Conservation (phyloP, 2,329 filamentous ascomycete species). For the Hysterium pulicare region DNA sequence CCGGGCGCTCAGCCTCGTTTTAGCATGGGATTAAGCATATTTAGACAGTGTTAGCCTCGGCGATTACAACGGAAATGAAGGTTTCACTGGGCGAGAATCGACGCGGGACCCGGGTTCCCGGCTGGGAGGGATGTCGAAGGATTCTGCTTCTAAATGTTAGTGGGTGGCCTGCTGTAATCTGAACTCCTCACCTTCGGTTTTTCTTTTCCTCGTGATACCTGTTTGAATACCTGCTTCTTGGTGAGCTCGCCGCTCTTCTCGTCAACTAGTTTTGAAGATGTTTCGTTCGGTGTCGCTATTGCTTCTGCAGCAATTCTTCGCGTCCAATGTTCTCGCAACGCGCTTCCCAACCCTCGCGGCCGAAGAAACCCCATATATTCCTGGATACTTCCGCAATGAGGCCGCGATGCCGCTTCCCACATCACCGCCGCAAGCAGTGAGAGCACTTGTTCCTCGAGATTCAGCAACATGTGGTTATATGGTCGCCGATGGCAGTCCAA, state of each 20-base stretch:
- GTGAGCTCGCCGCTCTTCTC: too few relatives aligned
- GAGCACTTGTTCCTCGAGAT: conserved; percentile 4
- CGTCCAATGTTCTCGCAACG: background rate
- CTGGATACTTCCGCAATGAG: conserved; percentile 3
- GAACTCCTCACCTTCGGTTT: background rate
- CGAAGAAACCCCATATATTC: conserved; percentile 4
- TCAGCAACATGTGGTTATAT: conserved; percentile 7
- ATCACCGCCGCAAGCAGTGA: conserved; percentile 6
- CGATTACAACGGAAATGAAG: too few relatives aligned
- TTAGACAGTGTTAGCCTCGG: too few relatives aligned
- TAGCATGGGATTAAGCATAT: too few relatives aligned
- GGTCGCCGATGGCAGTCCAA: conserved; percentile 2
- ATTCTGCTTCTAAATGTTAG: too few relatives aligned
- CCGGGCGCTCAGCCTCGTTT: too few relatives aligned
- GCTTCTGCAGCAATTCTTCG: background rate
- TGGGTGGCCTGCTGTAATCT: too few relatives aligned
- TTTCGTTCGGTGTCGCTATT: background rate
- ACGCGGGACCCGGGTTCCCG: too few relatives aligned
- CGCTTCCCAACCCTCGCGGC: background rate
- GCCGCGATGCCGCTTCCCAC: conserved; percentile 2
- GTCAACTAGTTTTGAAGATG: background rate
- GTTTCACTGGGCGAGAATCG: too few relatives aligned
- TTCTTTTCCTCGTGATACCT: background rate
- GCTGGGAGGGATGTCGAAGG: too few relatives aligned
- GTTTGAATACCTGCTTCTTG: too few relatives aligned